These are phyloP conservation scores for Myrica gale DNA, from an alignment of 306 rosid species.

Conservation along the genomic window DNA sequence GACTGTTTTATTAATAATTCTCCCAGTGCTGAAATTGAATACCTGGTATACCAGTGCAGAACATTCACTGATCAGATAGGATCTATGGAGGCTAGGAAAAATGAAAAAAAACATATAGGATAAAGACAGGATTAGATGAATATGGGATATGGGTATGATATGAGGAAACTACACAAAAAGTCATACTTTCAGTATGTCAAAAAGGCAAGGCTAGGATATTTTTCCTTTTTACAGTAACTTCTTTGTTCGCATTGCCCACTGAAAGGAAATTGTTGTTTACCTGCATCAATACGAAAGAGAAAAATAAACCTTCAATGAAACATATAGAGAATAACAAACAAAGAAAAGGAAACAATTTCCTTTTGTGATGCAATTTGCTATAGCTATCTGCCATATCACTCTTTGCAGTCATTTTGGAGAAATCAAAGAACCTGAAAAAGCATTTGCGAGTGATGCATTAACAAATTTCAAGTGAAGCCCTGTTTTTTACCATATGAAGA, in stretches of 20 bases:
- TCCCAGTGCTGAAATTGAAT: slow-evolving; percentile 94
- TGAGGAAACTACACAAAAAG: background rate
- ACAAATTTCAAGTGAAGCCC: background rate
- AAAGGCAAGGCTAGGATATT: too few relatives aligned
- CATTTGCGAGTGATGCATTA: background rate
- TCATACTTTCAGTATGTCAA: background rate
- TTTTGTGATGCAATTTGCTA: background rate
- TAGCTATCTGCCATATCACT: slow-evolving; percentile 25
- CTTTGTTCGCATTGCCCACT: slow-evolving; percentile 87
- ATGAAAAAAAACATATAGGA: too few relatives aligned
- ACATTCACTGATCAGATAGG: slow-evolving; percentile 12
- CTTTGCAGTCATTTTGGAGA: slow-evolving; percentile 78
- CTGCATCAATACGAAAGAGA: slow-evolving; percentile 50
- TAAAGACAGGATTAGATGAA: too few relatives aligned
- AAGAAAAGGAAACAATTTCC: background rate
- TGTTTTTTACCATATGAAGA: slow-evolving; percentile 5
- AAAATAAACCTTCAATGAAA: slow-evolving; percentile 24
- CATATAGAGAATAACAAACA: slow-evolving; percentile 12
- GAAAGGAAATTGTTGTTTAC: slow-evolving; percentile 98
- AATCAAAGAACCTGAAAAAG: slow-evolving; percentile 76
- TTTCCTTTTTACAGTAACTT: slow-evolving; percentile 56
- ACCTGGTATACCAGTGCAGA: slow-evolving; percentile 54
- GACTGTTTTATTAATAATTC: slow-evolving; percentile 65
- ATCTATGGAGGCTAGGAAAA: slow-evolving; percentile 6
- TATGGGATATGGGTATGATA: background rate